phyloP scores from a whole-genome alignment of 2,329 filamentous ascomycete species.

The Penicillium sp. region DNA sequence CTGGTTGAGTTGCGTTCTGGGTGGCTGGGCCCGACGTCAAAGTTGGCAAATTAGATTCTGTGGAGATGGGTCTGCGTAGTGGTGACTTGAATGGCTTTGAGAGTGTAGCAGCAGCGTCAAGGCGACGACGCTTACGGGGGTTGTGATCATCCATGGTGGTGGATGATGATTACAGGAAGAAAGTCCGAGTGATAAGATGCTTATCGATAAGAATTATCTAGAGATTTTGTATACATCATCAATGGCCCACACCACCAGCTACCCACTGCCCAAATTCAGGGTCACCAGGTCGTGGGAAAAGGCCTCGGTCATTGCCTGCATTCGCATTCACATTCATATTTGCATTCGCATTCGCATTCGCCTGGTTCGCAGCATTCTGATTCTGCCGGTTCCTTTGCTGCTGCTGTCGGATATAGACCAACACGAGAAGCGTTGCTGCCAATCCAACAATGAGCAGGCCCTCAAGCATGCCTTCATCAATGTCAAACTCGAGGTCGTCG shows the following conservation, averaged over 20 bases:
- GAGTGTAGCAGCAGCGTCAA: slow-evolving; percentile 61
- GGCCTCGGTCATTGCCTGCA: slow-evolving; percentile 49
- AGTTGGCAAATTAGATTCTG: slow-evolving; percentile 2
- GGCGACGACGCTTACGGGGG: slow-evolving; percentile 63
- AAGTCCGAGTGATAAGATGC: background rate
- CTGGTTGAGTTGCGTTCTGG: background rate
- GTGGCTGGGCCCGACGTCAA: background rate
- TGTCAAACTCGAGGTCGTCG: slow-evolving; percentile 62
- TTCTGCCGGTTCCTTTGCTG: slow-evolving; percentile 46
- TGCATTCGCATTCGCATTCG: slow-evolving; percentile 19
- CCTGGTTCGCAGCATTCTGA: slow-evolving; percentile 29
- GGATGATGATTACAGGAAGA: background rate
- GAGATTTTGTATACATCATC: slow-evolving; percentile 28
- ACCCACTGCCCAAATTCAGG: slow-evolving; percentile 69
- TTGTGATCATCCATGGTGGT: slow-evolving; percentile 19
- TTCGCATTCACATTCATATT: slow-evolving; percentile 11
- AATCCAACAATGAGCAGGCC: slow-evolving; percentile 80
- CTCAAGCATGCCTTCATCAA: slow-evolving; percentile 80
- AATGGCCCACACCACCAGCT: slow-evolving; percentile 64
- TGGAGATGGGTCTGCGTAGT: slow-evolving; percentile 50
- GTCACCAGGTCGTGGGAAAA: slow-evolving; percentile 68
- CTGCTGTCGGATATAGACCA: slow-evolving; percentile 71
- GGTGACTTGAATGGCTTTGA: slow-evolving; percentile 74
- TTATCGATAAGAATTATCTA: slow-evolving; percentile 16
- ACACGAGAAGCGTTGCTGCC: slow-evolving; percentile 69